A percentile compares a stretch with the other conserved stretches of the same genome.
Conservation (phyloP, 1,284 basidiomycete genomes). For the Cryptococcus sp. region DNA sequence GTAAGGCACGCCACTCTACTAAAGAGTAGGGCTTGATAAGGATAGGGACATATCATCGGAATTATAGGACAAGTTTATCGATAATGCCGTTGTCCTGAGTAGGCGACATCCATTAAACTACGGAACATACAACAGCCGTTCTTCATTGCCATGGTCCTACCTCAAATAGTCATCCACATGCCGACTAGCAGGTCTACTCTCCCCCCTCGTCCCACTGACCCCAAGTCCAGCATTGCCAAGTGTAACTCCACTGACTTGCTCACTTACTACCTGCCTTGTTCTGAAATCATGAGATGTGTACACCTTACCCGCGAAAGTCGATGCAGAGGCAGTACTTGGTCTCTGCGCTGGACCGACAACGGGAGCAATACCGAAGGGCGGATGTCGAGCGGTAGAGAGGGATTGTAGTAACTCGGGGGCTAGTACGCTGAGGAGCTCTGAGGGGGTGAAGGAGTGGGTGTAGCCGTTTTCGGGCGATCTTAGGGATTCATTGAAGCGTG, state of each 20-base stretch:
- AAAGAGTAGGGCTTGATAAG: too few relatives aligned
- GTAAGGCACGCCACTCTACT: too few relatives aligned
- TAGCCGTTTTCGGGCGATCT: neutral
- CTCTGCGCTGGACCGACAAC: neutral
- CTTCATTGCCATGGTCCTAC: neutral
- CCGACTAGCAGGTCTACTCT: constrained; percentile 2
- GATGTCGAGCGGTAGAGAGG: neutral
- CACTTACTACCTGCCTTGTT: neutral
- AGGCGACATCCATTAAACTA: too few relatives aligned
- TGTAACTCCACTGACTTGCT: neutral
- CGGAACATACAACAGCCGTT: too few relatives aligned
- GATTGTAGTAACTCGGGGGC: neutral
- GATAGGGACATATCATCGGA: too few relatives aligned
- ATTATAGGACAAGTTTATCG: too few relatives aligned
- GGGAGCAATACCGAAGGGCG: neutral
- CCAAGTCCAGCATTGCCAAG: neutral
- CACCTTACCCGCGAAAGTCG: constrained; percentile 3
- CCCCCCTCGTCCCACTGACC: neutral
- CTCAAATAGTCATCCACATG: constrained; percentile 1
- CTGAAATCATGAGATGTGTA: constrained; percentile 6
- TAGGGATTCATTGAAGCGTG: neutral
- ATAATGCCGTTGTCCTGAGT: too few relatives aligned
- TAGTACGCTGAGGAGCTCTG: neutral
- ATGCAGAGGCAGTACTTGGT: neutral
- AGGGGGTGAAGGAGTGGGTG: neutral